Evolutionary conservation across 768 basidiomycete species (phyloP).

Genomic region (Russula ochroleuca): DNA sequence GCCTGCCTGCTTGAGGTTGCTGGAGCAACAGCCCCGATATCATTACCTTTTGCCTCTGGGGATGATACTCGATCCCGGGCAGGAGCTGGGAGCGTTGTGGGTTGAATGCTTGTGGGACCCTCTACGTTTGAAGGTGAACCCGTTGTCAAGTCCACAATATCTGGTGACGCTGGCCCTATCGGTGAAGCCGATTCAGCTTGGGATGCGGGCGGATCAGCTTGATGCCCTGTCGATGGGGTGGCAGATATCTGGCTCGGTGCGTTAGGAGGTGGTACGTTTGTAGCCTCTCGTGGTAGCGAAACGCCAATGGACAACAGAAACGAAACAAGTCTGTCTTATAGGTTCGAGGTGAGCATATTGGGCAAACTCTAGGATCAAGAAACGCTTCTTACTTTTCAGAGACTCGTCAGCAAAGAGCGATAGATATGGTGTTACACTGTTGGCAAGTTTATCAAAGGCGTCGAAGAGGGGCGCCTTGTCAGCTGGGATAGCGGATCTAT

Average conservation of each 20-base stretch:
- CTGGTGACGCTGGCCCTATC: not conserved
- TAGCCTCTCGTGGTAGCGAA: not conserved
- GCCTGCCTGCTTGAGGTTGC: not conserved
- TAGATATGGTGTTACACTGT: conserved; percentile 8
- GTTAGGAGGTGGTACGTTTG: not conserved
- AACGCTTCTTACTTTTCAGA: conserved; percentile 11
- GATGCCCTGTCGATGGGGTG: not conserved
- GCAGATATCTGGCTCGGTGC: conserved; percentile 1
- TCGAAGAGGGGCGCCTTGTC: conserved; percentile 17
- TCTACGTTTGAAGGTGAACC: not conserved
- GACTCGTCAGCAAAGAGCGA: not conserved
- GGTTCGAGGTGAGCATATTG: conserved; percentile 3
- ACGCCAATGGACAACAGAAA: conserved; percentile 15
- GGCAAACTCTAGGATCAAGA: not conserved
- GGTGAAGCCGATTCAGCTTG: not conserved
- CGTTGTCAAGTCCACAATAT: not conserved
- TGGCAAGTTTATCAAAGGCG: conserved; percentile 14
- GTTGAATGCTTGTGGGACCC: not conserved
- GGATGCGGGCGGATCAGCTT: not conserved
- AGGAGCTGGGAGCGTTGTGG: not conserved
- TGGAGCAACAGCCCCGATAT: not conserved
- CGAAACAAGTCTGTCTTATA: conserved; percentile 15
- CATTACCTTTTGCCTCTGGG: not conserved
- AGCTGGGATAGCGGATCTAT: conserved; percentile 5
- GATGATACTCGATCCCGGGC: not conserved